A percentile compares a stretch with the other conserved stretches of the same genome.
Conservation (phyloP, 108 stramenopile genomes). For the Mediolabrus comicus region DNA sequence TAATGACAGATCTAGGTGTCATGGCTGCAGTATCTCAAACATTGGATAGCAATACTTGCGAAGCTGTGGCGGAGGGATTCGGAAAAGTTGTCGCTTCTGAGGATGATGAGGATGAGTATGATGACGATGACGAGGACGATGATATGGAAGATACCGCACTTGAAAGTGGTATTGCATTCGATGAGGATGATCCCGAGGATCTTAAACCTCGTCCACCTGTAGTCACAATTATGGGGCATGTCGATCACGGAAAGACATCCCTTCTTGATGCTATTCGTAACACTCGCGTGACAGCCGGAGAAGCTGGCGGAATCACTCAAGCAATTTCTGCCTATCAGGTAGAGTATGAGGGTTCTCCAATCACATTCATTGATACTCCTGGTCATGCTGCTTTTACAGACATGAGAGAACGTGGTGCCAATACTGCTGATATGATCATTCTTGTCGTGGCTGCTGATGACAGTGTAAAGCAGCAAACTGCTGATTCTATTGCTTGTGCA, state of each 20-base stretch:
- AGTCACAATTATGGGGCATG: conserved; percentile 99
- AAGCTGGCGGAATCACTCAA: conserved; percentile 99
- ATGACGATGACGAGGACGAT: conserved; percentile 65
- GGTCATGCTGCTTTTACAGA: conserved; percentile 98
- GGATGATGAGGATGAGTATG: conserved; percentile 58
- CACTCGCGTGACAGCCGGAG: conserved; percentile 90
- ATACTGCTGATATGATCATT: conserved; percentile 97
- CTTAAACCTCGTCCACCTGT: conserved; percentile 90
- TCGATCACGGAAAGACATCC: conserved; percentile 99
- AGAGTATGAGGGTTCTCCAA: conserved; percentile 62
- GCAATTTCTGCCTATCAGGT: conserved; percentile 94
- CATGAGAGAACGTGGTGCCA: conserved; percentile 96
- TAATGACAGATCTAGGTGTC: conserved; percentile 93
- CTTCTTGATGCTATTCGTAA: conserved; percentile 94
- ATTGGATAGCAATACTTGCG: conserved; percentile 81
- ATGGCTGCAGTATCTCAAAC: conserved; percentile 92
- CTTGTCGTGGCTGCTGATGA: conserved; percentile 99
- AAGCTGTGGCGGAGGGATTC: conserved; percentile 88
- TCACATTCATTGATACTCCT: conserved; percentile 99
- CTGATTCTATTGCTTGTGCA: conserved; percentile 94
- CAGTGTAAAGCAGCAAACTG: conserved; percentile 97
- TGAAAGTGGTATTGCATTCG: conserved; percentile 59
- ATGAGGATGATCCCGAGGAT: conserved; percentile 73
- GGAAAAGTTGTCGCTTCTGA: conserved; percentile 77
- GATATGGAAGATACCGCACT: conserved; percentile 64